These are phyloP conservation scores for Candida sanyaensis DNA, from an alignment of 1,139 yeast genomes.

Conservation along the genomic window DNA sequence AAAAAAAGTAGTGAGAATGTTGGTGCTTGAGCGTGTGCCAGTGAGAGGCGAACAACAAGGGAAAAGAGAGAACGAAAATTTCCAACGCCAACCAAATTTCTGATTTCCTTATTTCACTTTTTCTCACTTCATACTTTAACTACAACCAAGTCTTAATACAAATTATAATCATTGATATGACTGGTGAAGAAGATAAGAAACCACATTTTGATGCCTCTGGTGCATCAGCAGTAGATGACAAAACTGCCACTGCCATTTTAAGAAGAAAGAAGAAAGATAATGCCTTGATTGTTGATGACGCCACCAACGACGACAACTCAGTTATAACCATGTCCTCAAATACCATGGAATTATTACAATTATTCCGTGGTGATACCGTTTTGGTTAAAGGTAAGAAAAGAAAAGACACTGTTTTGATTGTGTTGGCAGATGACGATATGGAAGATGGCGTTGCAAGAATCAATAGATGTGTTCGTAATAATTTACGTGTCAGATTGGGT, in stretches of 20 bases:
- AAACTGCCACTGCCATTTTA: conserved; percentile 95
- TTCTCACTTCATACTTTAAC: not conserved
- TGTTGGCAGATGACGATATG: conserved; percentile 93
- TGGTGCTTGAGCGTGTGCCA: not conserved
- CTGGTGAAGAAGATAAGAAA: conserved; percentile 34
- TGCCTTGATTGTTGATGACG: conserved; percentile 92
- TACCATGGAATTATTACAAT: conserved; percentile 92
- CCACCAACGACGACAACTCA: conserved; percentile 95
- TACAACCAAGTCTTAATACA: not conserved
- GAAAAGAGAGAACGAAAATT: not conserved
- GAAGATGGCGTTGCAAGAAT: conserved; percentile 94
- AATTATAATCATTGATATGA: conserved; percentile 18
- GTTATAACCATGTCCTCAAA: conserved; percentile 92
- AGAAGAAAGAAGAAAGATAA: conserved; percentile 98
- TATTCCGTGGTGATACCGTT: conserved; percentile 98
- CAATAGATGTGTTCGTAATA: conserved; percentile 95
- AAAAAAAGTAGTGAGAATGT: no score
- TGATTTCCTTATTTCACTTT: conserved; percentile 3
- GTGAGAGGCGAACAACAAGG: not conserved
- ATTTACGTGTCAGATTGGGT: conserved; percentile 90
- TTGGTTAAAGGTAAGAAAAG: conserved; percentile 97
- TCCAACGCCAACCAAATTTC: conserved; percentile 3
- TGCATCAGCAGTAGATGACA: conserved; percentile 60
- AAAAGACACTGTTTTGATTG: conserved; percentile 96
- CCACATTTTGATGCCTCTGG: conserved; percentile 50